phyloP scores from a whole-genome alignment of 352 stramenopile species.

The Phytophthora agathidicida region DNA sequence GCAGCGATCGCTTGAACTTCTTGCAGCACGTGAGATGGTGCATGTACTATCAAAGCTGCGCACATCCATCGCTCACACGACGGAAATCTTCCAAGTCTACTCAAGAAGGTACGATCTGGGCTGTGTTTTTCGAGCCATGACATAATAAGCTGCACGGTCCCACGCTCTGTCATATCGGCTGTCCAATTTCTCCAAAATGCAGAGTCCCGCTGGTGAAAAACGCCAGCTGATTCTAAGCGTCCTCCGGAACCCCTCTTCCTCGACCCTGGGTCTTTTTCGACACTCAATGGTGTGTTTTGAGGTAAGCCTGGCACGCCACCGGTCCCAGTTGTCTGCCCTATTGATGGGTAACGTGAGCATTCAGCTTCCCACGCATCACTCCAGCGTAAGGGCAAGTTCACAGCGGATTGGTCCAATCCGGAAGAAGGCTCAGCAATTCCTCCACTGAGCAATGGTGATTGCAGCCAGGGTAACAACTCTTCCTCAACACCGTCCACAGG shows the following conservation, averaged over 20 bases:
- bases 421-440: conserved; percentile 41
- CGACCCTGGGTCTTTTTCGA: conserved; percentile 16
- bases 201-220: conserved; percentile 40
- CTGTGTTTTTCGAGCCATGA: conserved; percentile 77
- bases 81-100: conserved; percentile 74
- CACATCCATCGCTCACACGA: conserved; percentile 73
- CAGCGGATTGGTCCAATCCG: conserved; percentile 1
- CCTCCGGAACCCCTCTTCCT: conserved; percentile 25
- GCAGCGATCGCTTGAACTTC: conserved; percentile 81
- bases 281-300: conserved; percentile 3
- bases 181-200: conserved; percentile 65
- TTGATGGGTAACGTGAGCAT: conserved; percentile 30
- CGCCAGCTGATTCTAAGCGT: conserved; percentile 18
- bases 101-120: conserved; percentile 82
- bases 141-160: conserved; percentile 63
- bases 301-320: conserved; percentile 8
- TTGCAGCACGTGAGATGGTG: conserved; percentile 73
- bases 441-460: conserved; percentile 82
- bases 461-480: conserved; percentile 83
- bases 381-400: conserved; percentile 34
- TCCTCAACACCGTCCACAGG: conserved; percentile 82
- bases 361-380: conserved; percentile 44
- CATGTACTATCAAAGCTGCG: conserved; percentile 82
- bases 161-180: conserved; percentile 62
- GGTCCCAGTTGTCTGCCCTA: conserved; percentile 5